Percentiles rank a stretch among this genome's conserved stretches.
Conservation (phyloP, 2,329 filamentous ascomycete species). For the Pseudogymnoascus sp. region DNA sequence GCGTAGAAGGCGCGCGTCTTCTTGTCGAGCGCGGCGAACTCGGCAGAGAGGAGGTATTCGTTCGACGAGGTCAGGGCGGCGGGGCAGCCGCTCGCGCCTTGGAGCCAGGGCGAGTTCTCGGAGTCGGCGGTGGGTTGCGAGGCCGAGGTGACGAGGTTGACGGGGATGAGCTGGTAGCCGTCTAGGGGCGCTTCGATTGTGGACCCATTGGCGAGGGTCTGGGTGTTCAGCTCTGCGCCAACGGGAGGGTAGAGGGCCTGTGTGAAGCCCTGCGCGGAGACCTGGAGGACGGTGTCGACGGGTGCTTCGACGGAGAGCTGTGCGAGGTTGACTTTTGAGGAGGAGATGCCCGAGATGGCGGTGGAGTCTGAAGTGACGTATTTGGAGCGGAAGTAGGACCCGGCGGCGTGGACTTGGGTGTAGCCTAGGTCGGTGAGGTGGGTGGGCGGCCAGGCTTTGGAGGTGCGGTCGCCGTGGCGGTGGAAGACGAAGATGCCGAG, state of each 20-base stretch:
- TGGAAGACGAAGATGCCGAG: constrained; percentile 82
- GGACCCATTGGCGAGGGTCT: constrained; percentile 64
- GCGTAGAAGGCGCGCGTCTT: constrained; percentile 53
- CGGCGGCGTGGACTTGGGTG: constrained; percentile 62
- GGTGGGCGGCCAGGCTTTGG: constrained; percentile 64
- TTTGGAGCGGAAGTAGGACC: constrained; percentile 64
- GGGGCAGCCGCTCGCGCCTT: constrained; percentile 48
- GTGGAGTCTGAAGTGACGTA: constrained; percentile 58
- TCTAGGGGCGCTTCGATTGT: constrained; percentile 58
- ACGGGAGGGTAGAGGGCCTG: constrained; percentile 83
- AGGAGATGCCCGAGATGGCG: constrained; percentile 56
- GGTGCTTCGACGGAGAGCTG: constrained; percentile 69
- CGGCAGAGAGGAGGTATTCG: constrained; percentile 41
- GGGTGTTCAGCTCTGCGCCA: constrained; percentile 40
- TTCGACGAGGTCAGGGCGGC: constrained; percentile 48
- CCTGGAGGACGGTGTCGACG: constrained; percentile 67
- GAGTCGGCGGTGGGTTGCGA: constrained; percentile 39
- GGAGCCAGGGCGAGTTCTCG: constrained; percentile 50
- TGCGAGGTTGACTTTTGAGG: constrained; percentile 55
- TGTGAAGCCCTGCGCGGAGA: constrained; percentile 69
- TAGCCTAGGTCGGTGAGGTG: constrained; percentile 74
- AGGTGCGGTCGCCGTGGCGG: constrained; percentile 80
- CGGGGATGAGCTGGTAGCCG: constrained; percentile 77
- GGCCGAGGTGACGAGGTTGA: constrained; percentile 50
- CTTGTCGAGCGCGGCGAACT: constrained; percentile 37